Evolutionary conservation across 768 basidiomycete genomes (phyloP), one percentile per base, ranked within the genome.

Genomic region (Pleurotus djamor): DNA sequence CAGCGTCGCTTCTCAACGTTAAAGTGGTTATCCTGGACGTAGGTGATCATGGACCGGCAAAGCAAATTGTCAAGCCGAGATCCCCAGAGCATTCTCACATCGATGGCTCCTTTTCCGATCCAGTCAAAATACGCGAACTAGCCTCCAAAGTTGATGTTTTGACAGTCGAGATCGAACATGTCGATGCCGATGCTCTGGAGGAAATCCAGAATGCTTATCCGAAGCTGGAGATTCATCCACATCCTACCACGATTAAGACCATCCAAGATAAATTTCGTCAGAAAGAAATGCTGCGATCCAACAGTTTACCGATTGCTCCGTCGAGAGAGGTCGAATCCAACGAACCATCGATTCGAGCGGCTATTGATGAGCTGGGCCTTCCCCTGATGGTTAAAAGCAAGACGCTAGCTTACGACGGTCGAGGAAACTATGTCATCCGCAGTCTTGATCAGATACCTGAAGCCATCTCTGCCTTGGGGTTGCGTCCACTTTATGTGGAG

Each of bases 121-220:
- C 89, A 0, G 74, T 72, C 10, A 88, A 90, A 68, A 96, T 99
- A 64, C 80, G 78, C 45, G 82, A 91, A 62, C 83, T 99, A 38
- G 94, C 95, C 0, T 61, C 71, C 10, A 86, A 86, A 68, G 95
- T 91, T 34, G 91, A 98, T 66, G 76, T 98, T 36, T 77, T 98
- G 51, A 98, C 96, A 0, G 87, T 96, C 54, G 96, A 99, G 78
- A 98, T 98, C 36, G 96, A 99, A 73, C 97, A 99, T 67, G 94
- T 99, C 61, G 85, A 96, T 62, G 92, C 82, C 9, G 76, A 76
- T 17, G 84, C 91, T 0, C 78, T 99, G 8, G 83, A 88, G 52
- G 81, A 86, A 52, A 76, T 91, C 2, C 76, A 83, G 63, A 71
- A 64, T 37, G 68, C 64, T 55, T 66, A 70, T 56, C 69, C 59